Conservation (phyloP, 192 early-diverging fungal species). For the Thamnidium elegans region DNA sequence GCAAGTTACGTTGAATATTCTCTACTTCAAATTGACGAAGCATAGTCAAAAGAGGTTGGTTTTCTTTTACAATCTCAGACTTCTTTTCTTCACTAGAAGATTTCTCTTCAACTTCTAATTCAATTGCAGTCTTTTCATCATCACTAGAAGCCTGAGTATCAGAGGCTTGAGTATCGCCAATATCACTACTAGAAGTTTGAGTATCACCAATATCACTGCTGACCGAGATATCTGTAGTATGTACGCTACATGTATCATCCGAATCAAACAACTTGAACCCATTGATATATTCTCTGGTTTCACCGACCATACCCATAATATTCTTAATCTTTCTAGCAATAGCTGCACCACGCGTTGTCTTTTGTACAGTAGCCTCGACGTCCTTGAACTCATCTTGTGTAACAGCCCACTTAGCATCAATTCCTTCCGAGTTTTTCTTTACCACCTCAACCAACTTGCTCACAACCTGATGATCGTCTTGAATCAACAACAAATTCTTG, state of each 20-base stretch:
- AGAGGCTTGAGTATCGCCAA: too few species aligned
- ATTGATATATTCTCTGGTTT: constrained; percentile 16
- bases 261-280: not conserved
- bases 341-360: not conserved
- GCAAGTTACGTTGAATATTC: constrained; percentile 4
- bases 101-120: too few species aligned
- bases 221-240: not conserved
- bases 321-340: constrained; percentile 25
- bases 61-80: too few species aligned
- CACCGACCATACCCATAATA: constrained; percentile 18
- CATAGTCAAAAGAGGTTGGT: constrained; percentile 9
- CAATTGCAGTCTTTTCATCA: too few species aligned
- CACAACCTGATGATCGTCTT: not conserved
- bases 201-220: too few species aligned
- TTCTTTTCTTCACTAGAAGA: too few species aligned
- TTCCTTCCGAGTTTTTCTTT: not conserved
- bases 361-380: constrained; percentile 12
- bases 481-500: not conserved
- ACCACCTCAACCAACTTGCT: not conserved
- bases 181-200: too few species aligned
- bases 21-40: constrained; percentile 16
- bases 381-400: constrained; percentile 27
- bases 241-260: not conserved
- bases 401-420: constrained; percentile 21
- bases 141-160: too few species aligned